phyloP scores from a whole-genome alignment of 2,329 filamentous ascomycete genomes.

The Xylariaceae sp. region DNA sequence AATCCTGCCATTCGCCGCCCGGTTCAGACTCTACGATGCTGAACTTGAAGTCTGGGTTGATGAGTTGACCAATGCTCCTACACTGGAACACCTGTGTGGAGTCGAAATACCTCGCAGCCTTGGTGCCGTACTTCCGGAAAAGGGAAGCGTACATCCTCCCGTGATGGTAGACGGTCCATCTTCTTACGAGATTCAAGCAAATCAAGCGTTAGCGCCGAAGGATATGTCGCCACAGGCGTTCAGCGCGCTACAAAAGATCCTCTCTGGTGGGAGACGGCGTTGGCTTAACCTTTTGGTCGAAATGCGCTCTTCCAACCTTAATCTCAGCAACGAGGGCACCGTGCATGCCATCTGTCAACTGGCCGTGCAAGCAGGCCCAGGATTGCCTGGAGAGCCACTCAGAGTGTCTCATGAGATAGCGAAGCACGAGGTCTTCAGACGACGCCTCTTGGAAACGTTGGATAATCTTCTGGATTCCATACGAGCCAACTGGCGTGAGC shows the following conservation, averaged over 20 bases:
- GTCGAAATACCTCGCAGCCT: constrained; percentile 17
- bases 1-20: constrained; percentile 25
- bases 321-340: constrained; percentile 53
- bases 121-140: constrained; percentile 11
- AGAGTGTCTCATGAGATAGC: constrained; percentile 47
- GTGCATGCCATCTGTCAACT: constrained; percentile 46
- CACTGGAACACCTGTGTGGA: constrained; percentile 27
- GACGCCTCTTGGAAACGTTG: constrained; percentile 43
- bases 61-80: constrained; percentile 18
- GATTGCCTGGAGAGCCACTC: constrained; percentile 26
- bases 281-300: constrained; percentile 49
- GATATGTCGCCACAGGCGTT: constrained; percentile 48
- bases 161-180: constrained; percentile 37
- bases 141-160: constrained; percentile 21
- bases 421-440: constrained; percentile 42
- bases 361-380: constrained; percentile 51
- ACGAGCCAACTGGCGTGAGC: constrained; percentile 53
- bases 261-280: constrained; percentile 40
- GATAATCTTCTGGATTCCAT: constrained; percentile 39
- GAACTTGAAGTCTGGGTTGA: constrained; percentile 23
- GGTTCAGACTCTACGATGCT: constrained; percentile 28
- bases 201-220: constrained; percentile 41
- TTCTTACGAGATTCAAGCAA: constrained; percentile 50
- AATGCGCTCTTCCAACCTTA: constrained; percentile 48
- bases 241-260: constrained; percentile 43